Conservation (phyloP, 2,329 filamentous ascomycete species). For the Xylariales sp. region DNA sequence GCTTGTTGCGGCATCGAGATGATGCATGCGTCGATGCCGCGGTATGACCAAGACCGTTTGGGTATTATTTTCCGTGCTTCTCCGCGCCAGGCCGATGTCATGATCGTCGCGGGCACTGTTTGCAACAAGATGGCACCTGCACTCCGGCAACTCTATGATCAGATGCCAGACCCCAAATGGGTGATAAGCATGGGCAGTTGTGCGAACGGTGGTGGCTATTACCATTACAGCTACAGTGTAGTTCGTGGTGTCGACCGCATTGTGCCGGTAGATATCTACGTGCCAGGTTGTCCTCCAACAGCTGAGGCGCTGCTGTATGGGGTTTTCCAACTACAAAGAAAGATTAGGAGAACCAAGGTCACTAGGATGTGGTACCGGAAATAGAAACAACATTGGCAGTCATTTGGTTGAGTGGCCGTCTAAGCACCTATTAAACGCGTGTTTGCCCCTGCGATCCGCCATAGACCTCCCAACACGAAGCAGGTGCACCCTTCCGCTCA, state of each 20-base stretch:
- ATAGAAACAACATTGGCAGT: no score
- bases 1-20: constrained; percentile 60
- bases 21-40: constrained; percentile 59
- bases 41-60: constrained; percentile 59
- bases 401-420: no score
- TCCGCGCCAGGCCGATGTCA: constrained; percentile 59
- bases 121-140: constrained; percentile 67
- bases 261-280: constrained; percentile 63
- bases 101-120: constrained; percentile 63
- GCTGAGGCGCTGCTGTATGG: constrained; percentile 46
- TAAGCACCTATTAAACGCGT: no score
- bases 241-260: constrained; percentile 61
- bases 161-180: constrained; percentile 63
- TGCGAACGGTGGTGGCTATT: constrained; percentile 69
- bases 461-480: no score
- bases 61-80: constrained; percentile 65
- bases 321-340: constrained; percentile 65
- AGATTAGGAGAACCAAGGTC: constrained; percentile 52
- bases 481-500: no score
- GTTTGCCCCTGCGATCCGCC: no score
- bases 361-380: constrained; percentile 49
- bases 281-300: constrained; percentile 57
- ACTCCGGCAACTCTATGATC: constrained; percentile 60
- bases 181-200: constrained; percentile 66
- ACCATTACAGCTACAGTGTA: constrained; percentile 68